These are phyloP conservation scores for Acanthochlamys bracteata DNA, from an alignment of 106 monocot genomes.

Conservation along the genomic window DNA sequence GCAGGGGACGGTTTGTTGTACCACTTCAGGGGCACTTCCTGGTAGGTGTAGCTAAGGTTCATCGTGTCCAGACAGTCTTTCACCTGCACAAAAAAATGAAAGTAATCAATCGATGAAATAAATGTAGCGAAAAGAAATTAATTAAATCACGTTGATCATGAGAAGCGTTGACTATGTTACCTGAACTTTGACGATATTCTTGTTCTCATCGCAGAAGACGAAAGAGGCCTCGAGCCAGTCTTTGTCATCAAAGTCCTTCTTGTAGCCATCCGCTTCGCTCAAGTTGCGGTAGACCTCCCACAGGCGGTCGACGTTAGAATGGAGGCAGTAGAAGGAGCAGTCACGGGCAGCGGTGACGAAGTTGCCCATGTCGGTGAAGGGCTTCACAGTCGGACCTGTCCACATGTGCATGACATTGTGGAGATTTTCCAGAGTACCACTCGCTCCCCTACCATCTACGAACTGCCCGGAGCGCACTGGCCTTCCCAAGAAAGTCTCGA, in stretches of 20 bases:
- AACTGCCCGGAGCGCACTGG: background rate
- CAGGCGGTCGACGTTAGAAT: slow-evolving; percentile 25
- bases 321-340: slow-evolving; percentile 21
- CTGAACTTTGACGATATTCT: slow-evolving; percentile 6
- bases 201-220: slow-evolving; percentile 18
- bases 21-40: slow-evolving; percentile 13
- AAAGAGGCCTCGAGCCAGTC: slow-evolving; percentile 16
- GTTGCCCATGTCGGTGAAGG: slow-evolving; percentile 18
- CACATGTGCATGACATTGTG: slow-evolving; percentile 26
- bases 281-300: slow-evolving; percentile 23
- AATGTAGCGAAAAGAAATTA: background rate
- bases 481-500: slow-evolving; percentile 32
- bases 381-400: slow-evolving; percentile 2
- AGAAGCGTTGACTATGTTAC: background rate
- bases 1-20: background rate
- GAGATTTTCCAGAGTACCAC: slow-evolving; percentile 5
- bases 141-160: background rate
- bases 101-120: background rate
- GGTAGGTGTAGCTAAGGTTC: slow-evolving; percentile 20
- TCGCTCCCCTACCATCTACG: background rate
- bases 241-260: slow-evolving; percentile 8
- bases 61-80: slow-evolving; percentile 7
- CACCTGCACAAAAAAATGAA: slow-evolving; percentile 1
- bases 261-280: slow-evolving; percentile 1
- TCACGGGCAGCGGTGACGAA: slow-evolving; percentile 22